Conservation (phyloP, 495 filamentous ascomycete genomes). For the Neurospora hispaniola region DNA sequence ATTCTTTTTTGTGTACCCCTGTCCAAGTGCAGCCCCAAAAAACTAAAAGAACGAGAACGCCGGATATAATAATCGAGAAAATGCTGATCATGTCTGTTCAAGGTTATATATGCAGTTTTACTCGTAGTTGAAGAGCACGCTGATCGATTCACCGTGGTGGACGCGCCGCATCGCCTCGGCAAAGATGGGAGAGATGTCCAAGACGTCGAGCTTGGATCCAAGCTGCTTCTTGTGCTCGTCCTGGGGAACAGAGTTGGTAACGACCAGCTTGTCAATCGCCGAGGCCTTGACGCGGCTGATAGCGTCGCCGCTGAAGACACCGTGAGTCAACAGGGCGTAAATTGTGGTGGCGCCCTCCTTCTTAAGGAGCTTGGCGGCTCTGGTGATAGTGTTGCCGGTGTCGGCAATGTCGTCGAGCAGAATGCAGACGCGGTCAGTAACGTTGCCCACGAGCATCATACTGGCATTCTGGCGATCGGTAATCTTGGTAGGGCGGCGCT, state of each 20-base stretch:
- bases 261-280: slow-evolving; percentile 79
- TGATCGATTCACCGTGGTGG: slow-evolving; percentile 95
- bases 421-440: slow-evolving; percentile 72
- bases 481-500: slow-evolving; percentile 91
- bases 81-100: not conserved
- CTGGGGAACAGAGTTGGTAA: slow-evolving; percentile 92
- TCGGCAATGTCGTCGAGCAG: slow-evolving; percentile 91
- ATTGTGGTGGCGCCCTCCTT: slow-evolving; percentile 83
- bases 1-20: not conserved
- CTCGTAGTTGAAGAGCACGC: slow-evolving; percentile 86
- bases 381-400: slow-evolving; percentile 92
- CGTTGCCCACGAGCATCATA: slow-evolving; percentile 96
- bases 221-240: slow-evolving; percentile 50
- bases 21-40: not conserved
- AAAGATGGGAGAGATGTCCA: slow-evolving; percentile 85
- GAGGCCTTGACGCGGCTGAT: slow-evolving; percentile 90
- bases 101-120: slow-evolving; percentile 3
- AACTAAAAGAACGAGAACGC: not conserved
- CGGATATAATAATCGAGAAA: not conserved
- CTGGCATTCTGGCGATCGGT: slow-evolving; percentile 91
- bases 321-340: slow-evolving; percentile 87
- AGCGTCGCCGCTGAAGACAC: slow-evolving; percentile 87
- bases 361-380: slow-evolving; percentile 91
- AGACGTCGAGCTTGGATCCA: slow-evolving; percentile 80
- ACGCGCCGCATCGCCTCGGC: slow-evolving; percentile 94